Base-by-base conservation (phyloP, 371 early-diverging fungal species). In the Mucor indicus region DNA sequence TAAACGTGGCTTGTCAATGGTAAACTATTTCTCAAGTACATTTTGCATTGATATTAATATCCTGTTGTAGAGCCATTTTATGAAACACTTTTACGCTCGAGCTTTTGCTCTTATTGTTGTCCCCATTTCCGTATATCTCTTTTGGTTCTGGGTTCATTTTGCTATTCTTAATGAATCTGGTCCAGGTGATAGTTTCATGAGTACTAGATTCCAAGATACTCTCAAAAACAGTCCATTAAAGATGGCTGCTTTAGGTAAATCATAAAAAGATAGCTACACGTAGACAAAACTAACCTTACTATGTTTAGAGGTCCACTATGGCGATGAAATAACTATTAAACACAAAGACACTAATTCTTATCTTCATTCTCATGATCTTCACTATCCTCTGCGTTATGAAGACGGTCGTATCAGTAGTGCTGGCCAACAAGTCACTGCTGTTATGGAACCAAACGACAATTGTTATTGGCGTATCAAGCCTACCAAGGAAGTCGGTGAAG, bases 101-200 rank as follows among this genome's bases (percentile, higher is more conserved):
- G 83, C 76, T 10, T 20, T 89, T 48, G 77, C 64, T 48, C 72
- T 98, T 37, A 92, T 98, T 42, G 38, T 84, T 9, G 40, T 94
- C 17, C 98, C 98, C 8, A 41, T 84, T 11, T 23, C 55, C 32
- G 55, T 96, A 11, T 98, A 96, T 58, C 52, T 87, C 30, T 64
- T 79, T 36, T 74, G 83, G 55, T 98, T 93, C 66, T 75, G 77
- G 48, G 50, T 95, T 10, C 98, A 98, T 69, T 95, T 93, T 62
- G 67, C 67, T 5, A 76, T 92, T 12, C 70, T 86, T 24, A 76
- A 60, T 10, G 75, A 79, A 44, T 85, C 86, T 48, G 98, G 98
- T 4, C 89, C 98, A 15, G 98, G 98, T 35, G 98, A 98, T 64
- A 79, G 77, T 1, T 97, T 94, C 65, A 96, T 96, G 92, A 86